phyloP scores from a whole-genome alignment of 768 basidiomycete genomes.

The Tephrocybe sp. region DNA sequence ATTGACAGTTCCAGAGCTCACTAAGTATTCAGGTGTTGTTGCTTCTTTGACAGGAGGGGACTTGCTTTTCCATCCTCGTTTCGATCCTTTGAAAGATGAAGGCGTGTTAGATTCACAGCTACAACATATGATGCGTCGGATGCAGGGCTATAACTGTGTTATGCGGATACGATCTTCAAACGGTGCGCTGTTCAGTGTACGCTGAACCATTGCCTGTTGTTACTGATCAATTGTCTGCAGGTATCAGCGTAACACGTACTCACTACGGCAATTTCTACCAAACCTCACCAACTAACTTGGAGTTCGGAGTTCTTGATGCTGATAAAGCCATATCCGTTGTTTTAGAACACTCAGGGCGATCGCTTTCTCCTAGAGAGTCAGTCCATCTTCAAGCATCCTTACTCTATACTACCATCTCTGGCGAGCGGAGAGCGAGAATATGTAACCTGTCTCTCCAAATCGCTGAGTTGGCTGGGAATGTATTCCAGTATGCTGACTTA shows the following conservation, averaged over 20 bases:
- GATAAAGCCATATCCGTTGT: constrained; percentile 76
- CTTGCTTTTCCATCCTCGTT: constrained; percentile 91
- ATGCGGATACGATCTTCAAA: constrained; percentile 84
- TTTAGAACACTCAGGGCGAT: constrained; percentile 67
- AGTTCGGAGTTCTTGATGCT: constrained; percentile 77
- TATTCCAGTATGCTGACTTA: constrained; percentile 90
- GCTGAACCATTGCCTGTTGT: constrained; percentile 3
- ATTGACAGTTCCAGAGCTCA: neutral
- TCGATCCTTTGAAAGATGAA: constrained; percentile 67
- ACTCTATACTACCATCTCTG: constrained; percentile 77
- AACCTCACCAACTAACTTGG: constrained; percentile 68
- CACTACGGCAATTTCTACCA: constrained; percentile 76
- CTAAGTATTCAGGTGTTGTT: constrained; percentile 50
- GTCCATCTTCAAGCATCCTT: constrained; percentile 86
- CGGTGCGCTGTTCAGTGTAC: constrained; percentile 45
- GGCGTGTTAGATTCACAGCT: constrained; percentile 73
- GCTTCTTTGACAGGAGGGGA: constrained; percentile 84
- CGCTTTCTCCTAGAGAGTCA: constrained; percentile 67
- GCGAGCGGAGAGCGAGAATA: constrained; percentile 81
- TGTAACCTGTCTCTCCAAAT: constrained; percentile 86
- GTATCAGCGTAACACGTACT: constrained; percentile 56
- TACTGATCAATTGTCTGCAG: constrained; percentile 31
- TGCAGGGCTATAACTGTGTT: constrained; percentile 77
- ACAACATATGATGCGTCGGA: constrained; percentile 62
- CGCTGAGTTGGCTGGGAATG: constrained; percentile 81